Evolutionary conservation across 352 stramenopile species (phyloP), one percentile per base, ranked within the genome.

Genomic region (Phytophthora hybrid): DNA sequence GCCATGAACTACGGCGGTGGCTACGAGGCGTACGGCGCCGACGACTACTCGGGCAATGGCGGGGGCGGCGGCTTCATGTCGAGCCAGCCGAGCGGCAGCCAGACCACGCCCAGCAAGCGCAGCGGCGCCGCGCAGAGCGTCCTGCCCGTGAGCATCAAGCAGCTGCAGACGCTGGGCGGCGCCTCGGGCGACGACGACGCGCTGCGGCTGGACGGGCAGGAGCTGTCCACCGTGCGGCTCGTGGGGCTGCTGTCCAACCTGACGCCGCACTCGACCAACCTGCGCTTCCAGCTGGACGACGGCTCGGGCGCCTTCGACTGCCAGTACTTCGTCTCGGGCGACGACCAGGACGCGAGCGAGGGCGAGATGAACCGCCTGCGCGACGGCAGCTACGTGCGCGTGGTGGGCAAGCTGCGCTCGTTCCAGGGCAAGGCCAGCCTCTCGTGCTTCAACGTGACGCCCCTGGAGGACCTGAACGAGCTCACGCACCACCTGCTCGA

Each of bases 401-500:
- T 97, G 7, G 87, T 98, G 58, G 97, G 96, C n/a, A 93, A 93
- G 62, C 59, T 99, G 8, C 91, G 95, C 52, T 90, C 93, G 13
- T 99, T 98, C 78, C 88, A 98, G 71, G 92, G 90, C 31, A 93
- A 96, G 58, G 78, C 88, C 6, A 95, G 84, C 59, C 72, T 99
- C 19, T 88, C 95, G 14, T 96, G 92, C 62, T 97, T 97, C 69
- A 83, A 84, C 39, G 83, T 99, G 66, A 84, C 84, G 46, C 85
- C 87, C 5, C 68, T 99, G 26, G 80, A 87, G 23, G 89, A 97
- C 76, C 92, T 94, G 29, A 99, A 99, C 81, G 90, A 98, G 77
- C 52, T 99, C n/a, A 98, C 97, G 21, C 90, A 99, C 86, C 97
- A 99, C 74, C 91, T 99, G 46, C 80, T 98, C 57, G 93, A 99